phyloP scores from a whole-genome alignment of 2,329 filamentous ascomycete species.

The Xylariaceae sp. region DNA sequence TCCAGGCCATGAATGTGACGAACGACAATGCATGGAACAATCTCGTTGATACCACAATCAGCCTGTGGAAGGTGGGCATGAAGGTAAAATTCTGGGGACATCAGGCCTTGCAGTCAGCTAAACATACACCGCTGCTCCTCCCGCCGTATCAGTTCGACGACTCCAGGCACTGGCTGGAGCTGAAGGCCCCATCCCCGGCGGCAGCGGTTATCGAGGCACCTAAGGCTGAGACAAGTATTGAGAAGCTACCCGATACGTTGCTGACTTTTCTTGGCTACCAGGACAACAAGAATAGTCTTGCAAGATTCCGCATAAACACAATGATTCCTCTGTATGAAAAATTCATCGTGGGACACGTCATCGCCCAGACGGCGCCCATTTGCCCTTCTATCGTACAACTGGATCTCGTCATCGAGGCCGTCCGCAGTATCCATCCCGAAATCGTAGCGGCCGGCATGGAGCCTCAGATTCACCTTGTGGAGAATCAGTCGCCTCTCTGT shows the following conservation, averaged over 20 bases:
- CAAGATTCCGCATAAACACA: conserved; percentile 51
- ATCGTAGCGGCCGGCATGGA: conserved; percentile 22
- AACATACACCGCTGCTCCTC: conserved; percentile 36
- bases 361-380: conserved; percentile 46
- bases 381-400: conserved; percentile 47
- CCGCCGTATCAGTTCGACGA: conserved; percentile 53
- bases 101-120: conserved; percentile 34
- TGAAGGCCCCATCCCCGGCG: conserved; percentile 29
- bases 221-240: conserved; percentile 1
- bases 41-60: conserved; percentile 36
- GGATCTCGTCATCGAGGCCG: conserved; percentile 41
- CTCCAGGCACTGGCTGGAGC: conserved; percentile 46
- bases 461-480: conserved; percentile 31
- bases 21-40: conserved; percentile 20
- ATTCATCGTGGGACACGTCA: conserved; percentile 46
- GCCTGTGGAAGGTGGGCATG: conserved; percentile 49
- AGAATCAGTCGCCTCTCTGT: conserved; percentile 27
- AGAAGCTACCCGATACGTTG: conserved; percentile 24
- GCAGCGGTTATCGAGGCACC: conserved; percentile 5
- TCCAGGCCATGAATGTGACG: conserved; percentile 31
- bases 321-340: conserved; percentile 41
- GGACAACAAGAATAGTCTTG: conserved; percentile 26
- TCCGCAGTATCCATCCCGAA: conserved; percentile 41
- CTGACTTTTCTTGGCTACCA: conserved; percentile 41
- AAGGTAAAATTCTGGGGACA: conserved; percentile 47